Conservation (phyloP, 306 rosid genomes). For the Phaseolus lunatus region DNA sequence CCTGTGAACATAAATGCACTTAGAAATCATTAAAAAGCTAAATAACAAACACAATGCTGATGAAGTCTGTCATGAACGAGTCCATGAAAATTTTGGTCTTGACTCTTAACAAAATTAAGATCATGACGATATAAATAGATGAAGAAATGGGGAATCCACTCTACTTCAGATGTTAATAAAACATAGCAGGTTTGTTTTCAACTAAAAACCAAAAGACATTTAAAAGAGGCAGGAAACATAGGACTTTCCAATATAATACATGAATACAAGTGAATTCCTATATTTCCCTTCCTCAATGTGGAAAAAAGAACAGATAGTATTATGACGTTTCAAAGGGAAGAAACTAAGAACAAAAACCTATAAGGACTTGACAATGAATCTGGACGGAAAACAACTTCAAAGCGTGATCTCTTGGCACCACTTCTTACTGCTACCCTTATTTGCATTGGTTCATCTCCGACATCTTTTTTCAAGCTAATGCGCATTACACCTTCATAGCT, state of each 20-base stretch:
- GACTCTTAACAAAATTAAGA: conserved; percentile 23
- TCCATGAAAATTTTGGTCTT: not conserved
- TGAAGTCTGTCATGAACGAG: conserved; percentile 10
- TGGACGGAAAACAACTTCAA: conserved; percentile 87
- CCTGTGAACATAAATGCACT: conserved; percentile 60
- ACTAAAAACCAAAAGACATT: not conserved
- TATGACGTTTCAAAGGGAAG: conserved; percentile 12
- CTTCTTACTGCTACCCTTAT: conserved; percentile 87
- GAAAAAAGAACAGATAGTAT: not conserved
- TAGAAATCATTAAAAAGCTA: conserved; percentile 16
- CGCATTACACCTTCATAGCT: conserved; percentile 83
- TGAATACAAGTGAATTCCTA: not conserved
- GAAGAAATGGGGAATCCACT: conserved; percentile 18
- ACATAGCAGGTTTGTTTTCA: not conserved
- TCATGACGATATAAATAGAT: conserved; percentile 14
- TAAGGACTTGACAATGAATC: conserved; percentile 82
- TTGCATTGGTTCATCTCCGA: conserved; percentile 63
- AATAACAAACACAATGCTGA: conserved; percentile 8
- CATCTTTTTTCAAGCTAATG: conserved; percentile 69
- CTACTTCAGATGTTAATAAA: conserved; percentile 32
- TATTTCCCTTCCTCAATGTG: conserved; percentile 19
- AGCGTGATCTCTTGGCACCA: conserved; percentile 83
- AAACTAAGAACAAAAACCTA: conserved; percentile 64
- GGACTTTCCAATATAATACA: not conserved
- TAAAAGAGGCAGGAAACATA: not conserved